Conservation (phyloP, 345 rosid genomes). For the Cardamine chenopodiifolia region DNA sequence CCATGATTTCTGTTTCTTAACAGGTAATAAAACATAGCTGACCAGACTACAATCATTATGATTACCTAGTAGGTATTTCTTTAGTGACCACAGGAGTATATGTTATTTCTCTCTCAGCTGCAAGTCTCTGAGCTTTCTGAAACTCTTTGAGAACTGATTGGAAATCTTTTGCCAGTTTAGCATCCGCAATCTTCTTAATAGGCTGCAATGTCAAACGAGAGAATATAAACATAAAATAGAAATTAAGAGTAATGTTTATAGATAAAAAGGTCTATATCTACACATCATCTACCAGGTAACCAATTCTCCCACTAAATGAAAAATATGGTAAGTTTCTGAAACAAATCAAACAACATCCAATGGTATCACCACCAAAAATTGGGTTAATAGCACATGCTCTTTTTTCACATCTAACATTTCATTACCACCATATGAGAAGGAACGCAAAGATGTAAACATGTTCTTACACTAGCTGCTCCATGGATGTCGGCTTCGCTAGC, state of each 20-base stretch:
- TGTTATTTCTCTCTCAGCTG: constrained; percentile 67
- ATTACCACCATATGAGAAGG: not conserved
- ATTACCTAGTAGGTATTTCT: constrained; percentile 57
- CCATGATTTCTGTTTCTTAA: not conserved
- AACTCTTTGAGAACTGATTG: constrained; percentile 65
- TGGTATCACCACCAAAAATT: too few species aligned
- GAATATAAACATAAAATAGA: not conserved
- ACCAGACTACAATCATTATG: not conserved
- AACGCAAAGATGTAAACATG: constrained; percentile 9
- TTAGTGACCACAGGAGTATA: constrained; percentile 58
- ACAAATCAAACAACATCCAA: not conserved
- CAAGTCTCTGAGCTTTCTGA: constrained; percentile 78
- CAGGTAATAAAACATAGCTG: not conserved
- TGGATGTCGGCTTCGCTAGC: constrained; percentile 66
- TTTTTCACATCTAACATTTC: constrained; percentile 14
- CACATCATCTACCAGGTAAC: not conserved
- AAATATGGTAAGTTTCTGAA: not conserved
- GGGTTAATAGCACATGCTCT: not conserved
- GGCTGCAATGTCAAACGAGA: constrained; percentile 49
- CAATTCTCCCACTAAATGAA: not conserved
- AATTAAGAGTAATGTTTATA: not conserved
- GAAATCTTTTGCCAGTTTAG: constrained; percentile 78
- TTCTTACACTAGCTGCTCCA: constrained; percentile 56
- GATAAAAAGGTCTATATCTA: not conserved
- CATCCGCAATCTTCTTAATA: constrained; percentile 69